Base-by-base conservation (phyloP, 2,329 filamentous ascomycete genomes). In the Apiospora marii region DNA sequence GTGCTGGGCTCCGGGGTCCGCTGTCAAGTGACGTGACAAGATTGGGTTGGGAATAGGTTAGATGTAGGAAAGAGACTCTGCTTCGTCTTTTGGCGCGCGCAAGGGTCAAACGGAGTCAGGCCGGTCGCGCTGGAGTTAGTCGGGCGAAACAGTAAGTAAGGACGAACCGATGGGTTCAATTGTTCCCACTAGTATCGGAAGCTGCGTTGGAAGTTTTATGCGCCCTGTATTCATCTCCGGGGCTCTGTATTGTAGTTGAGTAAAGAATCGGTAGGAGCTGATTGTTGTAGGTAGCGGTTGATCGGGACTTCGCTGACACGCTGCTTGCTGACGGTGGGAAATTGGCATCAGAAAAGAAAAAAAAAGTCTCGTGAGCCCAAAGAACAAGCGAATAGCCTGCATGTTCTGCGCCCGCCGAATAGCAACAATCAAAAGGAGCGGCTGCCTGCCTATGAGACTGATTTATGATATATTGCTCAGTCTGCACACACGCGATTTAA, bases 121-220 rank as follows among this genome's bases (percentile, higher is more conserved):
- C 13, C 34, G 58, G 34, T 61, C 30, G 27, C 30, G 27, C 51
- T 58, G 27, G 34, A 41, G 34, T 64, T n/a, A 64, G 34, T 64
- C 34, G 58, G 34, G 19, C 58, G 58, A 64, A 64, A 64, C 58
- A 64, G 34, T 64, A 64, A 64, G 58, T 64, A 22, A 64, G 58
- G 58, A 64, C 41, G 58, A 64, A 64, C 58, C 19, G 58, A 64
- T 41, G 10, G 58, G 19, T 64, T 64, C 22, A 64, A 30, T n/a
- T 64, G 58, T 64, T 64, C 58, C 58, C 58, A 64, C 58, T 64
- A 64, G 41, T 41, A 12, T 64, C 34, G 58, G 30, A 37, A 64
- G 19, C 58, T 64, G 58, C 19, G 53, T 61, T 61, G 4, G 30
- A 61, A 61, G 53, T 61, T n/a, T 58, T 41, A 64, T 37, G 34